Evolutionary conservation across 108 stramenopile genomes (phyloP).

Genomic region (Aurantiochytrium sp.): DNA sequence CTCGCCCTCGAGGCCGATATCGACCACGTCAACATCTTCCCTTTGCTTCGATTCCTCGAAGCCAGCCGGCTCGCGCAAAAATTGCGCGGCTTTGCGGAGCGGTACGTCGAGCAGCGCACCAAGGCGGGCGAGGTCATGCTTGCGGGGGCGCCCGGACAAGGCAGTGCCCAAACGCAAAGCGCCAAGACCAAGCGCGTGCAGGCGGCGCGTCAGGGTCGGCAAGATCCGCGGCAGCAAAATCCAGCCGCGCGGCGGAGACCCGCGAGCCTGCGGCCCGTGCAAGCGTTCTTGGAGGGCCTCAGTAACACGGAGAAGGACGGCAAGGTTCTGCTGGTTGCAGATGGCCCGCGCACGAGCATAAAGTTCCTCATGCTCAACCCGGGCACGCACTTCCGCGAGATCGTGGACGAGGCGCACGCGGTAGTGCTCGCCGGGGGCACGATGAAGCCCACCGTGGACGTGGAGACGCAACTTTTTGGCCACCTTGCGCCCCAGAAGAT

Average conservation of each 20-base stretch:
- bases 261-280: background rate
- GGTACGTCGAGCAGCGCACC: background rate
- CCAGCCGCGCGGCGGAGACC: background rate
- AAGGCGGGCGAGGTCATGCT: background rate
- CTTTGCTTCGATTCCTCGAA: constrained; percentile 75
- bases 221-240: constrained; percentile 26
- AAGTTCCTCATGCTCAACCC: constrained; percentile 80
- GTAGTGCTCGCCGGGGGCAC: constrained; percentile 94
- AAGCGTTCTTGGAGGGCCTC: background rate
- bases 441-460: constrained; percentile 77
- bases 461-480: constrained; percentile 78
- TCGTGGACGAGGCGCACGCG: constrained; percentile 75
- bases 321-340: constrained; percentile 58
- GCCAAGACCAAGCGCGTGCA: too few species aligned
- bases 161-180: too few species aligned
- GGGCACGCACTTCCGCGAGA: constrained; percentile 64
- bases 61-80: constrained; percentile 77
- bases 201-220: too few species aligned
- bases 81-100: constrained; percentile 70
- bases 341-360: background rate
- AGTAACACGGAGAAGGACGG: background rate
- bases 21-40: constrained; percentile 87
- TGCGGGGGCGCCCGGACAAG: background rate
- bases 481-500: constrained; percentile 33
- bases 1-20: constrained; percentile 70